A percentile compares a stretch with the other conserved stretches of the same genome.
Conservation (phyloP, 139 green algal species). For the Micractinium sp. region DNA sequence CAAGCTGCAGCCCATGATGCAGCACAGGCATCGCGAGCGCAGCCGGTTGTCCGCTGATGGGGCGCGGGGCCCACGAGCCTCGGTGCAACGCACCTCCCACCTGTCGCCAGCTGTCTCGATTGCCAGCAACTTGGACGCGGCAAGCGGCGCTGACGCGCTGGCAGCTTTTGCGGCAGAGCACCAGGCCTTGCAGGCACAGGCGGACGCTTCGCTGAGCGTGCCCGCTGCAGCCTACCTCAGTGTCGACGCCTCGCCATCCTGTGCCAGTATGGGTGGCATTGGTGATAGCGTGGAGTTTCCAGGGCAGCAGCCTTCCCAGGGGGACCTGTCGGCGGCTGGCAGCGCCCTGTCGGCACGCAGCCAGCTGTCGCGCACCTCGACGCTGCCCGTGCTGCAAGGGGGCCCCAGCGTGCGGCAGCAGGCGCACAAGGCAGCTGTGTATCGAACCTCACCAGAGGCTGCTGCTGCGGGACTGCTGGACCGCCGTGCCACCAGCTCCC, state of each 20-base stretch:
- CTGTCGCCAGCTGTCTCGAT: background rate
- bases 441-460: background rate
- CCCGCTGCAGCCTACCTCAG: background rate
- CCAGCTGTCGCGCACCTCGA: background rate
- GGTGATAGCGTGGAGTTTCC: background rate
- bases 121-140: background rate
- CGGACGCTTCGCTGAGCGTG: background rate
- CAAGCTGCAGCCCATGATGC: constrained; percentile 2
- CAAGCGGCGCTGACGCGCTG: background rate
- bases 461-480: background rate
- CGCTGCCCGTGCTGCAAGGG: background rate
- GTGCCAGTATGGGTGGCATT: background rate
- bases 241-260: background rate
- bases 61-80: background rate
- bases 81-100: background rate
- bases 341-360: background rate
- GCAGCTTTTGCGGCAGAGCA: constrained; percentile 1
- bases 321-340: constrained; percentile 8
- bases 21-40: constrained; percentile 13
- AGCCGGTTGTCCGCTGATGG: constrained; percentile 16
- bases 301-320: background rate
- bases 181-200: background rate
- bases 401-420: background rate
- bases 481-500: background rate
- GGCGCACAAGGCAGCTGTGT: background rate